Percentiles rank a stretch among this genome's conserved stretches.
Evolutionary conservation across 2,329 filamentous ascomycete species (phyloP).

Genomic region (Sporothrix luriei): DNA sequence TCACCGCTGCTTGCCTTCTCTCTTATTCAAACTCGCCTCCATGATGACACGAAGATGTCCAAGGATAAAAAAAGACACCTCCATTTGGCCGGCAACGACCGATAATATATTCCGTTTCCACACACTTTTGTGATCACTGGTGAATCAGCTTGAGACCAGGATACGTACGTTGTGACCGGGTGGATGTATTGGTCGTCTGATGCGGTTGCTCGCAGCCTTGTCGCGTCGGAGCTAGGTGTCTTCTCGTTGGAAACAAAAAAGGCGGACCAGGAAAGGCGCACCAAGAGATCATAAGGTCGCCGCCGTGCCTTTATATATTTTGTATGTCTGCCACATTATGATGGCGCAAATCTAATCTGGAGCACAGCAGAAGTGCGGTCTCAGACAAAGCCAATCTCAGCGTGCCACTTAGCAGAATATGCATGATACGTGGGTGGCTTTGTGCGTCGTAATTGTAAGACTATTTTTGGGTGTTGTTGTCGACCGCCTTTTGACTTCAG

Average conservation of each 20-base stretch:
- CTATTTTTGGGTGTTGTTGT: neutral
- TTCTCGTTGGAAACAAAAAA: too few species aligned
- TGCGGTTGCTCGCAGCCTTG: too few species aligned
- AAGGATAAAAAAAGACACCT: slow-evolving; percentile 35
- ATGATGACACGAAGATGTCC: slow-evolving; percentile 33
- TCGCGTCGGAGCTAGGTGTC: too few species aligned
- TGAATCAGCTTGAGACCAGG: too few species aligned
- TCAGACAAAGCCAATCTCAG: slow-evolving; percentile 9
- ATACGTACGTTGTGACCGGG: neutral
- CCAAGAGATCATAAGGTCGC: too few species aligned
- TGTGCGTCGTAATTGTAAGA: neutral
- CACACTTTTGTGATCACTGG: neutral
- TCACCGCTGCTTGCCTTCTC: neutral
- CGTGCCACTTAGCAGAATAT: slow-evolving; percentile 25
- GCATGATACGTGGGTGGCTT: neutral
- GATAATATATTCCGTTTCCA: slow-evolving; percentile 33
- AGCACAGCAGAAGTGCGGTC: neutral
- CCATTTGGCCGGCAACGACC: slow-evolving; percentile 38
- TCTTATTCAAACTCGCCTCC: slow-evolving; percentile 15
- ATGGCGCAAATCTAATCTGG: neutral
- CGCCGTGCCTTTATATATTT: too few species aligned
- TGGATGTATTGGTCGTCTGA: neutral
- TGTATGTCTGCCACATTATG: too few species aligned
- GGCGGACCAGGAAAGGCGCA: too few species aligned
- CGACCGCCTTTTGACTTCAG: neutral